Evolutionary conservation across 2,329 filamentous ascomycete species (phyloP).

Genomic region (Ceratocystis eucalypticola): DNA sequence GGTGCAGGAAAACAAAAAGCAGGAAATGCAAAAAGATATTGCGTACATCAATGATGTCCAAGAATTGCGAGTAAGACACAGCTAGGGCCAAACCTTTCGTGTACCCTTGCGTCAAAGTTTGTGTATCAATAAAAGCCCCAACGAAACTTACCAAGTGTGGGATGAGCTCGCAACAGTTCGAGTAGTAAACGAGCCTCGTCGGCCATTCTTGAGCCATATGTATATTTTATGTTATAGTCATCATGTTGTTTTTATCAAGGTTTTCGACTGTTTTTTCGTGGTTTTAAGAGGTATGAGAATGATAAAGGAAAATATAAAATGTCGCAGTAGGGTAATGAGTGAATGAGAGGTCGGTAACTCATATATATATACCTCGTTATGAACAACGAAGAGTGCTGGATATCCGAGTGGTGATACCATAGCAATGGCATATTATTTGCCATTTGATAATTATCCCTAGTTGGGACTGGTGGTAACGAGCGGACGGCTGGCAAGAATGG

Average conservation of each 20-base stretch:
- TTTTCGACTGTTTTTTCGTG: conserved; percentile 19
- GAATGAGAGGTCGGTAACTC: conserved; percentile 25
- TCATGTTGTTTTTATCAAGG: conserved; percentile 3
- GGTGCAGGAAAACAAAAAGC: background rate
- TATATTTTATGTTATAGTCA: background rate
- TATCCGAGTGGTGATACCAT: conserved; percentile 18
- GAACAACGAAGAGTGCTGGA: background rate
- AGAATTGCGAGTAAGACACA: background rate
- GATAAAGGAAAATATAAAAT: conserved; percentile 24
- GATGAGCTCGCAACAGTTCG: background rate
- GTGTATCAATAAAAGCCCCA: background rate
- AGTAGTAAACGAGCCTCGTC: background rate
- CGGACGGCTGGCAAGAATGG: conserved; percentile 7
- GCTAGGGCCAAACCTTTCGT: background rate
- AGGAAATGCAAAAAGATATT: background rate
- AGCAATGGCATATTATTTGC: background rate
- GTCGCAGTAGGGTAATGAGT: conserved; percentile 22
- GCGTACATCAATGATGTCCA: background rate
- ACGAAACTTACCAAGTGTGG: background rate
- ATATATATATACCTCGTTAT: background rate
- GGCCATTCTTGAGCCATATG: conserved; percentile 10
- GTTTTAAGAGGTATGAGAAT: conserved; percentile 10
- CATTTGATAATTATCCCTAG: background rate
- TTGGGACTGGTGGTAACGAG: conserved; percentile 4
- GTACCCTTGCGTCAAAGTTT: background rate